Conservation (phyloP, 2,329 filamentous ascomycete species). For the Fusarium sp. region DNA sequence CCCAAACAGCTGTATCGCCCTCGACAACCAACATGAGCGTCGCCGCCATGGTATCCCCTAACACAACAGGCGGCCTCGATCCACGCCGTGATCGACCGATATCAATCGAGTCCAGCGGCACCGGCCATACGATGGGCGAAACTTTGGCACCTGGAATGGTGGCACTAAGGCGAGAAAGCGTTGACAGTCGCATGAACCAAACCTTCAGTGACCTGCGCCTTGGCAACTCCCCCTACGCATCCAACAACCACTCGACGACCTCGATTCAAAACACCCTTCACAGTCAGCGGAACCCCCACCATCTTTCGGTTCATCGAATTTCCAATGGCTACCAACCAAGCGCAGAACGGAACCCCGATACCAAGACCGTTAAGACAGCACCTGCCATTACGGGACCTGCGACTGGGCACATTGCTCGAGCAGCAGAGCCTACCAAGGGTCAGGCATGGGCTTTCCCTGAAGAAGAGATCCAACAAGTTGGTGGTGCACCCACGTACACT, state of each 20-base stretch:
- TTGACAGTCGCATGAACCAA: slow-evolving; percentile 82
- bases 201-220: slow-evolving; percentile 76
- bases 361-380: slow-evolving; percentile 71
- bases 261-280: slow-evolving; percentile 79
- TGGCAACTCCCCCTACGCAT: slow-evolving; percentile 75
- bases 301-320: slow-evolving; percentile 67
- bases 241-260: slow-evolving; percentile 79
- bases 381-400: slow-evolving; percentile 80
- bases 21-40: slow-evolving; percentile 71
- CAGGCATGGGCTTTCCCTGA: slow-evolving; percentile 88
- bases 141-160: slow-evolving; percentile 55
- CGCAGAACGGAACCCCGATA: slow-evolving; percentile 67
- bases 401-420: slow-evolving; percentile 72
- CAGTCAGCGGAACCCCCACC: slow-evolving; percentile 71
- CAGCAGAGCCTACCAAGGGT: slow-evolving; percentile 82
- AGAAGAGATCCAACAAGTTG: slow-evolving; percentile 68
- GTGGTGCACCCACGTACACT: slow-evolving; percentile 61
- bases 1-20: slow-evolving; percentile 66
- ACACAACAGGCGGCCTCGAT: slow-evolving; percentile 56
- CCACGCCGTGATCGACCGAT: slow-evolving; percentile 58
- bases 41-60: slow-evolving; percentile 72
- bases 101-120: slow-evolving; percentile 49
- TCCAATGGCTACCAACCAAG: slow-evolving; percentile 73
- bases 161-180: slow-evolving; percentile 75
- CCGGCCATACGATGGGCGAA: slow-evolving; percentile 49